Evolutionary conservation across 176 grass and related monocot genomes (phyloP).

Genomic region (Bolboschoenus planiculmis): DNA sequence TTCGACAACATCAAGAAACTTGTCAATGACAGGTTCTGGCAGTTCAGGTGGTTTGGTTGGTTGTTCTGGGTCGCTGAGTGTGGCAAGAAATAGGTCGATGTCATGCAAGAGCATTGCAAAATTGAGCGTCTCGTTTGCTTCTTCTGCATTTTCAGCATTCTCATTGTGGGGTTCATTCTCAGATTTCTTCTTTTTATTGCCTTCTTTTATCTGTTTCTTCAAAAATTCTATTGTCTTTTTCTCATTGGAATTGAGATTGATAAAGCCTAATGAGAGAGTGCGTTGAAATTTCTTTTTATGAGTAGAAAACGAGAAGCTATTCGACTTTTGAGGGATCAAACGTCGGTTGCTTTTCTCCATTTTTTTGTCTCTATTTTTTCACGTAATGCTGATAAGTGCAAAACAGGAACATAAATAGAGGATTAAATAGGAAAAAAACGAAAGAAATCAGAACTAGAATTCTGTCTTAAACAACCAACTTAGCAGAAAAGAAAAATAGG

Average conservation of each 20-base stretch:
- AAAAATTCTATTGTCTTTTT: neutral
- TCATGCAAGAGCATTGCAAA: conserved; percentile 48
- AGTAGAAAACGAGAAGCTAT: conserved; percentile 65
- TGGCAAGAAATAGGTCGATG: conserved; percentile 48
- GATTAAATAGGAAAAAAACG: neutral
- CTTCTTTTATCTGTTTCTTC: conserved; percentile 21
- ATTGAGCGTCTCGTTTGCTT: neutral
- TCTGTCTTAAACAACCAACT: neutral
- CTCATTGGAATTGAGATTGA: conserved; percentile 34
- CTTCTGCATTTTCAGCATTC: neutral
- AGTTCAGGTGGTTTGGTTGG: conserved; percentile 17
- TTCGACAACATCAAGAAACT: conserved; percentile 57
- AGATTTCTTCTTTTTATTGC: neutral
- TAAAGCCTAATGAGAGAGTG: conserved; percentile 69
- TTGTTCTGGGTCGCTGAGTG: neutral
- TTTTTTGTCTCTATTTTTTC: neutral
- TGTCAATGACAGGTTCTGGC: conserved; percentile 41
- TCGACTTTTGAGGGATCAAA: conserved; percentile 55
- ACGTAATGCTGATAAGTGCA: neutral
- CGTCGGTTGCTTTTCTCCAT: conserved; percentile 39
- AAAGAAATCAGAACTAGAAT: neutral
- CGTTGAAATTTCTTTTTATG: conserved; percentile 62
- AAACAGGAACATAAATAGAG: neutral
- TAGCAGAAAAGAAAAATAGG: neutral
- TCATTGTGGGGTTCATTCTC: neutral